Conservation (phyloP, 1,284 basidiomycete genomes). For the Ustilago xerochloae region DNA sequence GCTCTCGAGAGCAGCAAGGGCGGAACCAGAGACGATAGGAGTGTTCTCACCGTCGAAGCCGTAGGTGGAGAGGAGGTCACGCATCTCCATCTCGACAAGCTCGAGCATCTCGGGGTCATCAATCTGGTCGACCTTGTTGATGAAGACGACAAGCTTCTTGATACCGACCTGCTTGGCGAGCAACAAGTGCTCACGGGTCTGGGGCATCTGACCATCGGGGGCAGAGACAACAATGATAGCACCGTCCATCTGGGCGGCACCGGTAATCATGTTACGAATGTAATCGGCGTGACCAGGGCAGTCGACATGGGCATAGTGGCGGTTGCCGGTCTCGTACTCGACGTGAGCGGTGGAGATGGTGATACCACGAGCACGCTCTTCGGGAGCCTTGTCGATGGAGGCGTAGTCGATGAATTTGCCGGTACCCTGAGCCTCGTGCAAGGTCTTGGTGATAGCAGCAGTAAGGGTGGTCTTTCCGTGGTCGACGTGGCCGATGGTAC, state of each 20-base stretch:
- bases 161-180: constrained; percentile 98
- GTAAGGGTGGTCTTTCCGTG: constrained; percentile 87
- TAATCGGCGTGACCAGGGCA: constrained; percentile 78
- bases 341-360: constrained; percentile 91
- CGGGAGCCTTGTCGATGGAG: constrained; percentile 99
- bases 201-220: constrained; percentile 99
- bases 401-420: constrained; percentile 97
- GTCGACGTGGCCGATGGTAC: constrained; percentile 70
- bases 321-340: constrained; percentile 89
- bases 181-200: constrained; percentile 97
- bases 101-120: constrained; percentile 98
- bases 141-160: constrained; percentile 97
- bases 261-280: constrained; percentile 94
- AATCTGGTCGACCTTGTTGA: constrained; percentile 99
- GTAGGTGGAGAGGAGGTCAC: constrained; percentile 86
- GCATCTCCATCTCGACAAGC: constrained; percentile 99
- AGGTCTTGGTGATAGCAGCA: constrained; percentile 96
- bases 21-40: constrained; percentile 96
- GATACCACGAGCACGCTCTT: constrained; percentile 99
- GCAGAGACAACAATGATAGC: constrained; percentile 84
- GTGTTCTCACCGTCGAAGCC: constrained; percentile 97
- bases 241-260: constrained; percentile 95
- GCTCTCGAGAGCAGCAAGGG: constrained; percentile 93
- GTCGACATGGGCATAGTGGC: constrained; percentile 99
- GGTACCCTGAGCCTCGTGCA: constrained; percentile 78